Evolutionary conservation across 345 rosid species (phyloP).

Genomic region (Euphorbia lathyris): DNA sequence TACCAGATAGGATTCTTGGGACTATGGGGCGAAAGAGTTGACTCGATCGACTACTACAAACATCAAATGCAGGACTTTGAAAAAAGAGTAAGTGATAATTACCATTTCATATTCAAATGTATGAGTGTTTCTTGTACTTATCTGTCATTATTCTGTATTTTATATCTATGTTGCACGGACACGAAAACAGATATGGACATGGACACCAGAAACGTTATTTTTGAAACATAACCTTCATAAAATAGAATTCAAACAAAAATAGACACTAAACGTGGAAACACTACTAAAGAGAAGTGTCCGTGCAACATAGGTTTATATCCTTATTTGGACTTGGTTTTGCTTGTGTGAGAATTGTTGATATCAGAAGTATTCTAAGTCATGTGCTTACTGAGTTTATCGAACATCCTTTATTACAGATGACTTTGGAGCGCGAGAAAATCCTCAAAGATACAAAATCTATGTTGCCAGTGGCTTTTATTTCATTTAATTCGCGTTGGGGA

Average conservation of each 20-base stretch:
- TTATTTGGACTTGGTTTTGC: not conserved
- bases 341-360: not conserved
- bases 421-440: slow-evolving; percentile 66
- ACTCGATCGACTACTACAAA: slow-evolving; percentile 75
- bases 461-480: slow-evolving; percentile 82
- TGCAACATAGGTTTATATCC: not conserved
- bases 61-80: slow-evolving; percentile 57
- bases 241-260: too few relatives aligned
- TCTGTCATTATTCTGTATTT: not conserved
- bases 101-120: not conserved
- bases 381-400: not conserved
- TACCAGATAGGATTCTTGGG: slow-evolving; percentile 85
- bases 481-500: slow-evolving; percentile 94
- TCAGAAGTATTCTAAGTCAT: not conserved
- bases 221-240: too few relatives aligned
- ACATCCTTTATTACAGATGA: slow-evolving; percentile 48
- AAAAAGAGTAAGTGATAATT: slow-evolving; percentile 44
- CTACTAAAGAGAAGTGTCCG: too few relatives aligned
- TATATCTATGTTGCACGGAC: too few relatives aligned
- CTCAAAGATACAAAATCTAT: slow-evolving; percentile 62
- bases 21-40: slow-evolving; percentile 74
- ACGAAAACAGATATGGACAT: too few relatives aligned
- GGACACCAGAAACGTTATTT: too few relatives aligned
- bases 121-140: not conserved
- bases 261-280: too few relatives aligned